phyloP scores from a whole-genome alignment of 495 filamentous ascomycete genomes.

The Aspergillus heteromorphus region DNA sequence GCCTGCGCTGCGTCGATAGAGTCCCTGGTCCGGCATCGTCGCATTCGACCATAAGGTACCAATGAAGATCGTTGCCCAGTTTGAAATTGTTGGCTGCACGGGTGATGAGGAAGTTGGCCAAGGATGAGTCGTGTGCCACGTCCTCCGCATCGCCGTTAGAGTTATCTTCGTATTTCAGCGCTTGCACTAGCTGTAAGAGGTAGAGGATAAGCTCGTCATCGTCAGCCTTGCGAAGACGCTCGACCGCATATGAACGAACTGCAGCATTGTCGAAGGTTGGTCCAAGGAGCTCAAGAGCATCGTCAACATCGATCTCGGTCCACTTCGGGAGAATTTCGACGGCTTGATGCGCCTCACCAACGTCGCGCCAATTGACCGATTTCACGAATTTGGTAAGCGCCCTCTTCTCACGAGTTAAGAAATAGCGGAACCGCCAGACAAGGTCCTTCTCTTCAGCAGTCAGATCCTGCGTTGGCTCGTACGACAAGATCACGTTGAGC shows the following conservation, averaged over 20 bases:
- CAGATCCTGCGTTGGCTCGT: slow-evolving; percentile 85
- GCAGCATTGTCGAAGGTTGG: slow-evolving; percentile 84
- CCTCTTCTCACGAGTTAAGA: slow-evolving; percentile 85
- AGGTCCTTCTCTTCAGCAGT: slow-evolving; percentile 89
- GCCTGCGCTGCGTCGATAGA: slow-evolving; percentile 62
- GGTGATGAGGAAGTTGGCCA: slow-evolving; percentile 84
- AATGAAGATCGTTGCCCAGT: slow-evolving; percentile 91
- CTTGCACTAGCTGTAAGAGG: slow-evolving; percentile 90
- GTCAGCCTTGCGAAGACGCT: slow-evolving; percentile 83
- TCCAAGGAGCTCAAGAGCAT: slow-evolving; percentile 89
- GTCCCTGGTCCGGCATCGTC: slow-evolving; percentile 76
- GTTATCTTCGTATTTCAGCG: slow-evolving; percentile 89
- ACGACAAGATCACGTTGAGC: slow-evolving; percentile 82
- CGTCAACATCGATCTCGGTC: slow-evolving; percentile 96
- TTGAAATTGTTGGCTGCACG: slow-evolving; percentile 80
- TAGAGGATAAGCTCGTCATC: slow-evolving; percentile 92
- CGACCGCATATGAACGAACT: slow-evolving; percentile 89
- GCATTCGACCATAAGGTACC: slow-evolving; percentile 97
- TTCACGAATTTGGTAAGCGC: slow-evolving; percentile 97
- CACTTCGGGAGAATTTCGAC: slow-evolving; percentile 87
- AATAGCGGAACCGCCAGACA: slow-evolving; percentile 94
- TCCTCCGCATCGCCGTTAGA: slow-evolving; percentile 52
- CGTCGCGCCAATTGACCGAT: slow-evolving; percentile 88
- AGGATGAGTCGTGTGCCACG: slow-evolving; percentile 72
- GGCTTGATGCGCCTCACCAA: slow-evolving; percentile 79